These are phyloP conservation scores for Phtheirospermum japonicum DNA, from an alignment of 257 asterid species.

Conservation along the genomic window DNA sequence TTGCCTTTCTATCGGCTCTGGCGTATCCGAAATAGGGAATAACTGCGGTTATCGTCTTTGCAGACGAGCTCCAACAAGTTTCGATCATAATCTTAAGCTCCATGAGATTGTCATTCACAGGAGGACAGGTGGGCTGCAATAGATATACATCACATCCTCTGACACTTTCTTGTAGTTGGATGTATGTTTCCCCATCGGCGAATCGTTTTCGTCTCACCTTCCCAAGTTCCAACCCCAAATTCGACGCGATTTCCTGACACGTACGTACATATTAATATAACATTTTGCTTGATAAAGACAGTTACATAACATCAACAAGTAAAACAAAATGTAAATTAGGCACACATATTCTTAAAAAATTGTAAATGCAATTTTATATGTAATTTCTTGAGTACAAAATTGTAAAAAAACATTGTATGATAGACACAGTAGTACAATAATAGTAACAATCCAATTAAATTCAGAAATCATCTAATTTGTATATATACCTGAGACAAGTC, in stretches of 20 bases:
- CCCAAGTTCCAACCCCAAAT: background rate
- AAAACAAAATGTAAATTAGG: too few relatives aligned
- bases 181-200: background rate
- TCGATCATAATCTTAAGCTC: constrained; percentile 10
- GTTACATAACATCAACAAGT: too few relatives aligned
- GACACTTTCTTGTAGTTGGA: background rate
- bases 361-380: too few relatives aligned
- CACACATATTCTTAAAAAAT: too few relatives aligned
- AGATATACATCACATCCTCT: background rate
- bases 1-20: background rate
- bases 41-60: background rate
- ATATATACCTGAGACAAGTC: too few relatives aligned
- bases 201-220: background rate
- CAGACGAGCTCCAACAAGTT: constrained; percentile 6
- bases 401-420: too few relatives aligned
- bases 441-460: too few relatives aligned
- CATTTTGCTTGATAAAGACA: too few relatives aligned
- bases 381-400: too few relatives aligned
- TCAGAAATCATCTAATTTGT: too few relatives aligned
- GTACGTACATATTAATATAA: too few relatives aligned
- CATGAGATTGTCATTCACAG: constrained; percentile 5
- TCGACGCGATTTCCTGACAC: constrained; percentile 6
- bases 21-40: constrained; percentile 9
- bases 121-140: background rate
- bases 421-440: too few relatives aligned